phyloP scores from a whole-genome alignment of 176 grass and related monocot species.

The Oryza brachyantha region DNA sequence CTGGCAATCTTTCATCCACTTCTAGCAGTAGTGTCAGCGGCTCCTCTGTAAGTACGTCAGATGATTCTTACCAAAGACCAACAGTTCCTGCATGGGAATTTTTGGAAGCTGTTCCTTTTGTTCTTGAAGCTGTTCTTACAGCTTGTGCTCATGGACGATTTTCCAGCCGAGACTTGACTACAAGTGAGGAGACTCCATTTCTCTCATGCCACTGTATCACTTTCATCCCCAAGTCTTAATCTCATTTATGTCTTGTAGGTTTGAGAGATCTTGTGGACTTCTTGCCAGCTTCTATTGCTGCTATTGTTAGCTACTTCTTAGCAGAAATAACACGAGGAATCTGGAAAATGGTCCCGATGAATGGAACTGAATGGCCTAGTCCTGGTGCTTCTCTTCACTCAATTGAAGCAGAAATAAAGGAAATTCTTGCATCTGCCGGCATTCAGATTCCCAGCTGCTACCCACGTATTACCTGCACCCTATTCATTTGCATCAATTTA shows the following conservation, averaged over 20 bases:
- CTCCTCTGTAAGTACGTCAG: conserved; percentile 55
- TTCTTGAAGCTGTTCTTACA: conserved; percentile 95
- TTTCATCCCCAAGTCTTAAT: conserved; percentile 9
- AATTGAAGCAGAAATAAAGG: conserved; percentile 92
- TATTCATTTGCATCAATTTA: conserved; percentile 24
- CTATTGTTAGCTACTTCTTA: conserved; percentile 88
- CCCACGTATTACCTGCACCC: conserved; percentile 60
- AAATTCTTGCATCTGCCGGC: conserved; percentile 89
- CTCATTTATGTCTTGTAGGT: conserved; percentile 52
- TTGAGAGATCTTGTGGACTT: conserved; percentile 95
- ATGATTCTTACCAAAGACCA: conserved; percentile 75
- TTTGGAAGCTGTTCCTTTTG: conserved; percentile 94
- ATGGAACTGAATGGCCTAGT: conserved; percentile 93
- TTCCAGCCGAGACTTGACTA: conserved; percentile 92
- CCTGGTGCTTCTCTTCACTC: conserved; percentile 74
- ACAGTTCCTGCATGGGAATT: conserved; percentile 90
- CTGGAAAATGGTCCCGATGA: conserved; percentile 96
- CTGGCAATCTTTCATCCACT: conserved; percentile 63
- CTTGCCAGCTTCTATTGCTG: conserved; percentile 92
- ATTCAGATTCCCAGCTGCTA: conserved; percentile 86
- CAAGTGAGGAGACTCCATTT: conserved; percentile 48
- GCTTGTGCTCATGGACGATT: conserved; percentile 92
- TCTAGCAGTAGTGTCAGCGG: conserved; percentile 75
- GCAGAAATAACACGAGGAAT: conserved; percentile 99
- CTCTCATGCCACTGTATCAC: conserved; percentile 17